Evolutionary conservation across 1,139 yeast species (phyloP).

Genomic region (Geotrichum histeridarum): DNA sequence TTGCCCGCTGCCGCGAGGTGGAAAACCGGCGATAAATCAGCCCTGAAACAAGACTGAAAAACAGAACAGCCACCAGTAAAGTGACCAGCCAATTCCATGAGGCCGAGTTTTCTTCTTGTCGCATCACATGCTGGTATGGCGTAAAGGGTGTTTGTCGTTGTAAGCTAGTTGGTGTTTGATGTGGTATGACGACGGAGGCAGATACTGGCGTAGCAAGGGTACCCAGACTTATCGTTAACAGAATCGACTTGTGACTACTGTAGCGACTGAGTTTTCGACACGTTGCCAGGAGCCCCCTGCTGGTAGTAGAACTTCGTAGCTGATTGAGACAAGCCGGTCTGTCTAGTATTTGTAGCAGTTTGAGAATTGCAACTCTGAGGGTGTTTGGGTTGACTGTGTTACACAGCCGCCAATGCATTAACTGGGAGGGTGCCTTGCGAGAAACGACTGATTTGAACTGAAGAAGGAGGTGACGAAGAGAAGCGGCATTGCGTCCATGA

Average conservation of each 20-base stretch:
- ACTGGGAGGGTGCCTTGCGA: no score
- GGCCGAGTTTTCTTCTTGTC: background rate
- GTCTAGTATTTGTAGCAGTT: no score
- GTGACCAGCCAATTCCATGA: background rate
- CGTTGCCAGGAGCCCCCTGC: no score
- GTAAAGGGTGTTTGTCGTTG: background rate
- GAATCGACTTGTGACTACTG: background rate
- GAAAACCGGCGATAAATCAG: constrained; percentile 2
- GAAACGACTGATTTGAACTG: no score
- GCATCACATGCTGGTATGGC: background rate
- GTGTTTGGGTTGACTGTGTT: no score
- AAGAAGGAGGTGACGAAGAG: no score
- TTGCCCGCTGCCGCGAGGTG: background rate
- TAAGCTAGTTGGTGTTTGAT: background rate
- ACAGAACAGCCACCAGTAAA: background rate
- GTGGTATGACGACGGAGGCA: background rate
- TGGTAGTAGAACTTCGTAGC: no score
- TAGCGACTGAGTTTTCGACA: background rate
- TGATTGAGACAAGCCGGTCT: no score
- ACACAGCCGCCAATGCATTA: no score
- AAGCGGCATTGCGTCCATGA: no score
- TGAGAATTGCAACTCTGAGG: no score
- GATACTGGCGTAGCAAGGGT: background rate
- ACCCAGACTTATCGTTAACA: background rate
- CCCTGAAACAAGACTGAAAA: background rate